Evolutionary conservation across 2,329 filamentous ascomycete genomes (phyloP), one percentile per base, ranked within the genome.

Genomic region (Penicillium italicum): DNA sequence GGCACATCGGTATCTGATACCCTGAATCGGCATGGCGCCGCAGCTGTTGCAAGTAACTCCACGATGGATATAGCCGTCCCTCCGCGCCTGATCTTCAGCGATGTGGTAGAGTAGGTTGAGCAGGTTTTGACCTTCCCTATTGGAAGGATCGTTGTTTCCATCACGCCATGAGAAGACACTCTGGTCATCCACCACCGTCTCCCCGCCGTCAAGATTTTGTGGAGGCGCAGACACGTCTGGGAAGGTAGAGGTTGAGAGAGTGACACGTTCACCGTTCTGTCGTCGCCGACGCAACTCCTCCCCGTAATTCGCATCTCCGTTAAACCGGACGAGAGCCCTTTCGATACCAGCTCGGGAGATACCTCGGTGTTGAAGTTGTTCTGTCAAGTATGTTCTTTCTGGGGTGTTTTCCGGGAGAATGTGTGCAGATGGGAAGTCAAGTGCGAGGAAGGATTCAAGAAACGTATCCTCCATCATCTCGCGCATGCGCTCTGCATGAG

Each of bases 11-110:
- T 96, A 99, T 55, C 94, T 85, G 58, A 96, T 88, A 16, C 94
- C 94, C 50, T 90, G 87, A 58, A 99, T 97, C 12, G 94, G 93
- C 47, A 90, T 85, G 66, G 89, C 85, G 53, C 89, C 89, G 66
- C 94, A 99, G 47, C 85, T 85, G 72, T 97, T 96, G 71, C 94
- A 99, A 36, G 88, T 88, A 58, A 96, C 95, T 12, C 94, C 93
- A 12, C 93, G 84, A 72, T 99, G 94, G 22, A 97, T 88, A 68
- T 94, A 96, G 20, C 91, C 89, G 69, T 94, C 93, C 49, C 90
- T 83, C 53, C 87, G 85, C 1, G 92, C 91, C 69, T 96, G 92
- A 63, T 97, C 91, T 72, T 97, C 92, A 0, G 92, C 95, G 44
- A 97, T 95, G 56, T 92, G 85, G 69, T 96, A 97, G 1, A 97